A percentile compares a stretch with the other conserved stretches of the same genome.
These are phyloP conservation scores for Trichoderma guizhouense DNA, from an alignment of 2,329 filamentous ascomycete genomes.

Conservation along the genomic window DNA sequence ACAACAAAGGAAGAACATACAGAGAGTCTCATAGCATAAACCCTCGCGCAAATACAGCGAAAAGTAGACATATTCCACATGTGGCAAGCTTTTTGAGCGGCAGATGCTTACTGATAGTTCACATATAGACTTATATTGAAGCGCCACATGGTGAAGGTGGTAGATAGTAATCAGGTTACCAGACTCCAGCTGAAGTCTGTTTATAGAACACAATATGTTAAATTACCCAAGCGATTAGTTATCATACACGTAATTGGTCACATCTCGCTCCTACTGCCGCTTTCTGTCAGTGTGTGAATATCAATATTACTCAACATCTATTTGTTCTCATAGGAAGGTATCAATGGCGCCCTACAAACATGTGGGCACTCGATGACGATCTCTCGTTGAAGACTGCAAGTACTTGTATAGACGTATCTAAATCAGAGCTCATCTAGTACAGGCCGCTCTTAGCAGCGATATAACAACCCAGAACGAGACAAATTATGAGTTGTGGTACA, in stretches of 20 bases:
- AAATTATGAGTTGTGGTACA: background rate
- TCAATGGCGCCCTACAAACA: background rate
- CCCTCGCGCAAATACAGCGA: background rate
- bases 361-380: background rate
- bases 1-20: background rate
- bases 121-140: background rate
- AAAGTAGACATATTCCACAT: background rate
- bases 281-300: background rate
- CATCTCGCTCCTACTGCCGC: background rate
- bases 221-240: background rate
- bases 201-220: background rate
- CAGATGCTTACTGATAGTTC: background rate
- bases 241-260: background rate
- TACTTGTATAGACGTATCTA: too few relatives aligned
- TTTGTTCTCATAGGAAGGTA: background rate
- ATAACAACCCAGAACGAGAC: background rate
- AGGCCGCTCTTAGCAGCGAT: background rate
- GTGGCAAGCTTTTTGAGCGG: background rate
- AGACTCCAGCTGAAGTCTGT: background rate
- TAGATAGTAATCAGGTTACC: background rate
- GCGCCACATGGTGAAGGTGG: fast-evolving
- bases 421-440: background rate
- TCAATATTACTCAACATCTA: background rate
- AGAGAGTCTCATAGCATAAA: background rate
- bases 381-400: too few relatives aligned